A percentile compares a stretch with the other conserved stretches of the same genome.
Evolutionary conservation across 345 rosid genomes (phyloP).

Genomic region (Boechera divaricarpa): DNA sequence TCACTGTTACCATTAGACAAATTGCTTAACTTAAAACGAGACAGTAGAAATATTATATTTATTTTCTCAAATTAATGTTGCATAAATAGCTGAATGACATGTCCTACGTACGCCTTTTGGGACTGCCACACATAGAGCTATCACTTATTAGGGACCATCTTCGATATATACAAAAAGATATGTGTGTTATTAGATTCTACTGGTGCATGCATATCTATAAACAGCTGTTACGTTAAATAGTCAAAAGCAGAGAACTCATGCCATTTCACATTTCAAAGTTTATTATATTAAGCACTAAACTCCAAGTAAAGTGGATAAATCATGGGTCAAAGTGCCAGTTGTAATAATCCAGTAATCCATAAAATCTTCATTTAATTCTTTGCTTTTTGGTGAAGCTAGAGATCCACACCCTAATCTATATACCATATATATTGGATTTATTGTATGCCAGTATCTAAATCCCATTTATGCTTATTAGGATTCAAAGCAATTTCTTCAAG

Average conservation of each 20-base stretch:
- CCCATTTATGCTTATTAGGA: constrained; percentile 4
- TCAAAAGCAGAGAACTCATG: constrained; percentile 19
- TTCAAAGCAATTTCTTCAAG: background rate
- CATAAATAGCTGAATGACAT: constrained; percentile 3
- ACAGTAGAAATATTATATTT: background rate
- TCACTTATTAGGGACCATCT: constrained; percentile 25
- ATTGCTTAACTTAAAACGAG: background rate
- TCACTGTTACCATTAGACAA: background rate
- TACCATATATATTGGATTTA: background rate
- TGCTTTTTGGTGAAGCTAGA: constrained; percentile 25
- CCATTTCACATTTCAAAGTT: constrained; percentile 14
- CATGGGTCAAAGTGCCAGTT: constrained; percentile 31
- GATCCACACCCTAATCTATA: background rate
- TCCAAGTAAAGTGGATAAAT: constrained; percentile 25
- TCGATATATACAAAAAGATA: background rate
- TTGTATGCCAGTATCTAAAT: background rate
- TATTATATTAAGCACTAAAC: constrained; percentile 16
- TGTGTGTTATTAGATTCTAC: constrained; percentile 8
- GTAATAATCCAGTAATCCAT: constrained; percentile 26
- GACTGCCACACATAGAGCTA: constrained; percentile 12
- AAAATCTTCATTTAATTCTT: constrained; percentile 27
- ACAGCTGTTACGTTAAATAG: constrained; percentile 30
- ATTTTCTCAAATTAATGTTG: background rate
- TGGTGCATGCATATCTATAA: constrained; percentile 28
- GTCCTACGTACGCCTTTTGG: background rate